These are phyloP conservation scores for Hypoxylon subgilvum DNA, from an alignment of 495 filamentous ascomycete species.

Conservation along the genomic window DNA sequence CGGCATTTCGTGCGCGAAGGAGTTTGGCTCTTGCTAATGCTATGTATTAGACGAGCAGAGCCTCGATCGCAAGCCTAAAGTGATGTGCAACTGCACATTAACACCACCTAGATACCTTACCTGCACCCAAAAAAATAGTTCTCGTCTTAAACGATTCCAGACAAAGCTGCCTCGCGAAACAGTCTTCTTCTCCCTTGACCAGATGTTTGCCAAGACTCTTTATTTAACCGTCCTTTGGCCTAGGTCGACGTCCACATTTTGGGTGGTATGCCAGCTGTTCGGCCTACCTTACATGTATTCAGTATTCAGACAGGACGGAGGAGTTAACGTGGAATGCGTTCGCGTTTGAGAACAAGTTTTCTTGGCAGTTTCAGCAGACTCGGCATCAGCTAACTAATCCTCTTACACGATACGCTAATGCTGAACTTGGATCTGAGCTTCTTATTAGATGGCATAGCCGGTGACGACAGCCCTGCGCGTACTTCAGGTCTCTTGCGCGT, in stretches of 20 bases:
- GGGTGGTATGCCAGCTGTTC: too few species aligned
- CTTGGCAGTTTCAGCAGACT: constrained; percentile 28
- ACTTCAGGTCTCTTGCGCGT: not conserved
- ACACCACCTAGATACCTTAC: too few species aligned
- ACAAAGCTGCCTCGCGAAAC: not conserved
- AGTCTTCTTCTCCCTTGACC: not conserved
- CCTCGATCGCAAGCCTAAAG: constrained; percentile 23
- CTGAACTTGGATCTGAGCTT: too few species aligned
- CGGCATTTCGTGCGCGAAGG: not conserved
- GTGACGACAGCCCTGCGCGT: not conserved
- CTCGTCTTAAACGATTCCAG: not conserved
- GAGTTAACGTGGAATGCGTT: constrained; percentile 1
- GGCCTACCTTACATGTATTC: too few species aligned
- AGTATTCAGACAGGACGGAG: not conserved
- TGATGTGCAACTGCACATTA: constrained; percentile 1
- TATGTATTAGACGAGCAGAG: not conserved
- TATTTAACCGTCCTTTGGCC: not conserved
- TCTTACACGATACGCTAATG: not conserved
- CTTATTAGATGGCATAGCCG: too few species aligned
- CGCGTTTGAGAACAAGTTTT: constrained; percentile 8
- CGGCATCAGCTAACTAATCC: not conserved
- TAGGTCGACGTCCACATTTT: too few species aligned
- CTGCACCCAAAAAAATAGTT: not conserved
- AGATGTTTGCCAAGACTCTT: not conserved
- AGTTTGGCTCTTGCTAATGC: constrained; percentile 1